Evolutionary conservation across 768 basidiomycete genomes (phyloP).

Genomic region (Lenzites betulinus): DNA sequence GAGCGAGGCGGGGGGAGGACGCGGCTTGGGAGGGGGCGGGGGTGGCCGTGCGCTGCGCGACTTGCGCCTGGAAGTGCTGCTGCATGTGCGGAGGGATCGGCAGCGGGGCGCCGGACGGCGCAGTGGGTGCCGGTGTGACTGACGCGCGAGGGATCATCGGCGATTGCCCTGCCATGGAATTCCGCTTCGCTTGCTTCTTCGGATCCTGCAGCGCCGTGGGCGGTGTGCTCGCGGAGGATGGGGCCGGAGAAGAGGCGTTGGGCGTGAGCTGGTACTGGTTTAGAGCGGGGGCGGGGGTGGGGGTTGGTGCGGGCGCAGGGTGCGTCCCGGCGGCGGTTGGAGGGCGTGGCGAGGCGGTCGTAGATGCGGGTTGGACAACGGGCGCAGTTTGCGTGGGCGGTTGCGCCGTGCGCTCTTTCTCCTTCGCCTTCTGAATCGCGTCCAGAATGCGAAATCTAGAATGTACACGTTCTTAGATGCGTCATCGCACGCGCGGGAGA

Average conservation of each 20-base stretch:
- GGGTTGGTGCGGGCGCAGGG: background rate
- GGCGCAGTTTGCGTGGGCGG: conserved; percentile 4
- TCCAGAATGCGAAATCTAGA: conserved; percentile 63
- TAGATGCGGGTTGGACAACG: background rate
- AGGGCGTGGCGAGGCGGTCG: conserved; percentile 6
- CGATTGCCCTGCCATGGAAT: conserved; percentile 6
- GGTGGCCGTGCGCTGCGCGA: conserved; percentile 12
- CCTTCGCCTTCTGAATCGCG: conserved; percentile 31
- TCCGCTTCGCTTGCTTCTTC: conserved; percentile 12
- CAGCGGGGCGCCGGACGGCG: conserved; percentile 17
- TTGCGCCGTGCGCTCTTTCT: conserved; percentile 8
- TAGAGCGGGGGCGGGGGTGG: conserved; percentile 7
- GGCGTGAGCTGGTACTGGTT: conserved; percentile 1
- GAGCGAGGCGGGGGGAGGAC: conserved; percentile 15
- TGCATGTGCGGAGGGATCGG: conserved; percentile 31
- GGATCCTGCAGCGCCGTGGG: conserved; percentile 1
- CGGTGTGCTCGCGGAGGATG: conserved; percentile 2
- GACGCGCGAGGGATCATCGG: conserved; percentile 20
- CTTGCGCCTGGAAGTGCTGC: conserved; percentile 17
- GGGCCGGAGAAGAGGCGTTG: conserved; percentile 11
- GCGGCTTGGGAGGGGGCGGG: conserved; percentile 21
- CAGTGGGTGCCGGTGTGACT: conserved; percentile 24
- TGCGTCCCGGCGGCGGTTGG: background rate
- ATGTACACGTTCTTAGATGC: background rate
- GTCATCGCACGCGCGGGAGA: background rate